A percentile compares a stretch with the other conserved stretches of the same genome.
phyloP scores from a whole-genome alignment of 768 basidiomycete species.

The Kwoniella heveanensis region DNA sequence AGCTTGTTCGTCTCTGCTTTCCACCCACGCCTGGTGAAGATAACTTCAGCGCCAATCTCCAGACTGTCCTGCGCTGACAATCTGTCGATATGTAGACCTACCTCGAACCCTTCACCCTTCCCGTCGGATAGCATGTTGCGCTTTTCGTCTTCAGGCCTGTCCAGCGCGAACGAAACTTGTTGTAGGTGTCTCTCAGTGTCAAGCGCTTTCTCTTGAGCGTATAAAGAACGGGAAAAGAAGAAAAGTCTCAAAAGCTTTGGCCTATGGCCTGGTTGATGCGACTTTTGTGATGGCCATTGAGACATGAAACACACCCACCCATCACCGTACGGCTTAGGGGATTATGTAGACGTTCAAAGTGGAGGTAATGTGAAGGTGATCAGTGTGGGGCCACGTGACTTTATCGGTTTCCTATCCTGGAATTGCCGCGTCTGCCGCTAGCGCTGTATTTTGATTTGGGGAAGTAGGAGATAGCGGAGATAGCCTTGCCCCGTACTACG shows the following conservation, averaged over 20 bases:
- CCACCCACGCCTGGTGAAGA: constrained; percentile 13
- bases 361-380: constrained; percentile 6
- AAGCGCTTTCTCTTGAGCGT: no score
- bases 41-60: background rate
- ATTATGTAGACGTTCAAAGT: constrained; percentile 5
- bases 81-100: background rate
- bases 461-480: constrained; percentile 1
- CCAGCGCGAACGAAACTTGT: no score
- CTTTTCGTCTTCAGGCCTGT: background rate
- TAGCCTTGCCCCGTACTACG: background rate
- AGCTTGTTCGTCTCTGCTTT: background rate
- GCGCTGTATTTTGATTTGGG: constrained; percentile 4
- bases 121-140: background rate
- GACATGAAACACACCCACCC: background rate
- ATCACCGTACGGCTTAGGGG: background rate
- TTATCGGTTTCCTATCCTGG: background rate
- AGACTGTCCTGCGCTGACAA: background rate
- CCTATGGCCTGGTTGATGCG: no score
- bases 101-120: constrained; percentile 9
- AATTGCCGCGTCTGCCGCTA: background rate
- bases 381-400: constrained; percentile 11
- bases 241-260: no score
- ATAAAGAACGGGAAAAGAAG: no score
- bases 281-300: no score
- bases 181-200: no score